Evolutionary conservation across 1,284 basidiomycete genomes (phyloP), one percentile per base, ranked within the genome.

Genomic region (Irpex lacteus): DNA sequence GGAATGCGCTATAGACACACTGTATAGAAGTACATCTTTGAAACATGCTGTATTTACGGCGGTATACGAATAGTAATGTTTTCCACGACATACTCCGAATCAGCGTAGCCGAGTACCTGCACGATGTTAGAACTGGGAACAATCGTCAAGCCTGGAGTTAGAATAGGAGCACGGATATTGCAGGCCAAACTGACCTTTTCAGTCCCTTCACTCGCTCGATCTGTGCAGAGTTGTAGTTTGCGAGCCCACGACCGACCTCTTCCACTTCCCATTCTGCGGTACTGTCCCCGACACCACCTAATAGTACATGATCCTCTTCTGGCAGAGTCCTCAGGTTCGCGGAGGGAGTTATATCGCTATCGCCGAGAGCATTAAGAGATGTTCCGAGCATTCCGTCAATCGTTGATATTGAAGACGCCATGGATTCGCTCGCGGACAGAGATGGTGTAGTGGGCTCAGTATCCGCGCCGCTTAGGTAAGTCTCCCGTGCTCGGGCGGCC

Each of bases 21-120:
- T 8, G 15, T 15, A 44, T 11, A 11, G 15, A 44, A 9, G 40
- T 44, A 44, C 40, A 44, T 11, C 8, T 44, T 44, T 44, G 4
- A 11, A 44, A 44, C 5, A 44, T 11, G 40, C 40, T 3, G 40
- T 44, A 44, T 44, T 44, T 70, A 75, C n/a, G 78, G 75, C 8
- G 73, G 72, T 53, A 78, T 69, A 63, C 88, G 81, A 65, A 93
- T 89, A 2, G 91, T 93, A 70, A 97, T 90, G 70, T 94, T 93
- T 72, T 98, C 97, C 3, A 98, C 96, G 44, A 98, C 94, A 78
- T 98, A 95, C 73, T 98, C 96, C 40, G 94, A 94, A 74, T 98
- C 97, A 18, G 92, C 93, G 76, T 98, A 98, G 0, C 95, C 97
- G 49, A 99, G 78, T 7, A 95, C 74, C 67, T 90, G 86, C 13